A percentile compares a stretch with the other conserved stretches of the same genome.
These are phyloP conservation scores for Colletotrichum sp. DNA, from an alignment of 2,329 filamentous ascomycete genomes.

Conservation along the genomic window DNA sequence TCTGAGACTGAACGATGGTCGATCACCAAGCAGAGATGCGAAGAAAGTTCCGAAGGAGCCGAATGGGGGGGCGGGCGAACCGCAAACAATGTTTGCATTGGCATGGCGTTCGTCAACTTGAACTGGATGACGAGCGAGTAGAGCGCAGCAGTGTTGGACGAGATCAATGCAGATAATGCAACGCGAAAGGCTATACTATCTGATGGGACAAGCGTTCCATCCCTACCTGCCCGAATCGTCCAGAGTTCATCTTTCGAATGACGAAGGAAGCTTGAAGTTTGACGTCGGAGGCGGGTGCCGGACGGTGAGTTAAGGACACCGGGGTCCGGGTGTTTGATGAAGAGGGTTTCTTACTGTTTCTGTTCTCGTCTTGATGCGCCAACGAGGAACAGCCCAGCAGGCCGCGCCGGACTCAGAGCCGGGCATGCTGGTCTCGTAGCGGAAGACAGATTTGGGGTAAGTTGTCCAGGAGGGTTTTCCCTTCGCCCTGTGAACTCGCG, in stretches of 20 bases:
- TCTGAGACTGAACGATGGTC: slow-evolving; percentile 18
- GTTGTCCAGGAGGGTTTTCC: neutral
- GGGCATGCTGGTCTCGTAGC: neutral
- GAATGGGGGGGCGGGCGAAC: slow-evolving; percentile 12
- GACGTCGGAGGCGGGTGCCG: slow-evolving; percentile 3
- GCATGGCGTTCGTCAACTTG: slow-evolving; percentile 10
- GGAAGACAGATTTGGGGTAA: neutral
- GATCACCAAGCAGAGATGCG: slow-evolving; percentile 18
- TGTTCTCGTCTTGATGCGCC: neutral
- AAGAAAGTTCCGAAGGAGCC: slow-evolving; percentile 18
- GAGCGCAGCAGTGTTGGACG: neutral
- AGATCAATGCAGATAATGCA: slow-evolving; percentile 21
- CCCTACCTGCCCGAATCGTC: neutral
- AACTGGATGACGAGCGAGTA: neutral
- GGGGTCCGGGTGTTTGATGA: neutral
- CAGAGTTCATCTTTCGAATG: slow-evolving; percentile 16
- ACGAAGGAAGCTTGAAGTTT: slow-evolving; percentile 11
- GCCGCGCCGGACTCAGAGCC: neutral
- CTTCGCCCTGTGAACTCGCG: neutral
- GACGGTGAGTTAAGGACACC: neutral
- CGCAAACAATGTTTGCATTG: slow-evolving; percentile 13
- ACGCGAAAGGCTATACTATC: neutral
- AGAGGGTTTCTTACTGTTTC: neutral
- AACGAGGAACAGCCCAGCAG: neutral
- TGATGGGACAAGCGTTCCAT: neutral